Evolutionary conservation across 768 basidiomycete species (phyloP).

Genomic region (Rubroboletus pulcherrimus): DNA sequence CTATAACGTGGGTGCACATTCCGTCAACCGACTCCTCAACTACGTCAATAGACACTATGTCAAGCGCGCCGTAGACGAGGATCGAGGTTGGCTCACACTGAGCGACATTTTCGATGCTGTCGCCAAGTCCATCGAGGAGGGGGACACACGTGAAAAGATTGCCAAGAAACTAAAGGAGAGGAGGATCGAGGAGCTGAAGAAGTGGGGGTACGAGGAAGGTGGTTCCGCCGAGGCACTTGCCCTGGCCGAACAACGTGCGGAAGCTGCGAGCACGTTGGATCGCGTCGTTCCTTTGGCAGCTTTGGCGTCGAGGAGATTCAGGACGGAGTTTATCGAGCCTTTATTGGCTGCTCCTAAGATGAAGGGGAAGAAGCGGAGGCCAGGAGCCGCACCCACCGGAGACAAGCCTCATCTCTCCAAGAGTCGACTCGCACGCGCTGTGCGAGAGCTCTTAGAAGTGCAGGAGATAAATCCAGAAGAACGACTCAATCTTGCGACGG

Average conservation of each 20-base stretch:
- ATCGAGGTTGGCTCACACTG: conserved; percentile 71
- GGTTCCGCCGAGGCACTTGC: conserved; percentile 45
- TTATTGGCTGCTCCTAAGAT: conserved; percentile 64
- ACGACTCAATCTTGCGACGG: conserved; percentile 42
- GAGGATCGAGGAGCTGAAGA: conserved; percentile 57
- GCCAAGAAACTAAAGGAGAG: conserved; percentile 56
- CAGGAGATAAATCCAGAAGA: conserved; percentile 46
- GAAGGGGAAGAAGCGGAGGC: conserved; percentile 46
- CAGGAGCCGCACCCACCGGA: conserved; percentile 41
- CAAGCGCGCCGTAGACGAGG: conserved; percentile 74
- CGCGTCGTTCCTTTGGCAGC: conserved; percentile 62
- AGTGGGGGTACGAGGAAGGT: conserved; percentile 64
- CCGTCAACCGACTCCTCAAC: conserved; percentile 69
- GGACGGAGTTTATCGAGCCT: conserved; percentile 69
- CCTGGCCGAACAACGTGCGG: conserved; percentile 65
- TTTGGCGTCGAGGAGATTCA: conserved; percentile 67
- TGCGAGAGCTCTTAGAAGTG: conserved; percentile 60
- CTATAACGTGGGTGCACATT: conserved; percentile 61
- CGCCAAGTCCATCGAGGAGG: conserved; percentile 47
- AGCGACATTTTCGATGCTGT: conserved; percentile 61
- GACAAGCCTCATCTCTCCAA: conserved; percentile 46
- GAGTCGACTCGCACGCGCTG: conserved; percentile 64
- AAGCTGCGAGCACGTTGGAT: conserved; percentile 66
- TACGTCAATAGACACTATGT: conserved; percentile 72
- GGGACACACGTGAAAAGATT: conserved; percentile 58